These are phyloP conservation scores for Mortierella sp. DNA, from an alignment of 371 early-diverging fungal species.

Conservation along the genomic window DNA sequence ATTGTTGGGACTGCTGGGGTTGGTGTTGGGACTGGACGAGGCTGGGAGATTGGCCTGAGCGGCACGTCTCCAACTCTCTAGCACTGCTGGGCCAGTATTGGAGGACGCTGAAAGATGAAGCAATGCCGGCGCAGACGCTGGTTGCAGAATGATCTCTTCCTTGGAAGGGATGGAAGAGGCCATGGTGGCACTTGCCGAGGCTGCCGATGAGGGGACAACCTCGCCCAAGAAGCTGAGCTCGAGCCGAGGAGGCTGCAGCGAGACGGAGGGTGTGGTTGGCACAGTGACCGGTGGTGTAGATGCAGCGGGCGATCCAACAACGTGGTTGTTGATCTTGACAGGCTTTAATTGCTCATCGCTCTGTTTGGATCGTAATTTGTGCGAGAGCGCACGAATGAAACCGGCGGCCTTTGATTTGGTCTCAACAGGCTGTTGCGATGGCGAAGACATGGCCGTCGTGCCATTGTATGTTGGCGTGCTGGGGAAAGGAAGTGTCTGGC, in stretches of 20 bases:
- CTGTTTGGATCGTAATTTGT: constrained; percentile 50
- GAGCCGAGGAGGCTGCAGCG: constrained; percentile 46
- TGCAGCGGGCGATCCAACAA: constrained; percentile 12
- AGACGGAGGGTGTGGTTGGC: constrained; percentile 20
- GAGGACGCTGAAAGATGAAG: constrained; percentile 5
- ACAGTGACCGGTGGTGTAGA: background rate
- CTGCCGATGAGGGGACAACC: background rate
- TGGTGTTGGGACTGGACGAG: constrained; percentile 11
- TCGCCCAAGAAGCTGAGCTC: constrained; percentile 50
- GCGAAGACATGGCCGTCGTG: constrained; percentile 6
- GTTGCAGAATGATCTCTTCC: constrained; percentile 14
- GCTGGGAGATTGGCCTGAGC: constrained; percentile 27
- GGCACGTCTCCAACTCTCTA: constrained; percentile 22
- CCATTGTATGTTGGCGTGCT: constrained; percentile 8
- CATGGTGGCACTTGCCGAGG: background rate
- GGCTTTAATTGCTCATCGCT: constrained; percentile 45
- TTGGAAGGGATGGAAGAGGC: background rate
- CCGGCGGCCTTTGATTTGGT: constrained; percentile 48
- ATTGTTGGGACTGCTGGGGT: constrained; percentile 3
- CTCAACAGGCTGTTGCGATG: constrained; percentile 9
- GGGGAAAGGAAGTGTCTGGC: constrained; percentile 1
- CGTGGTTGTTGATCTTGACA: constrained; percentile 39
- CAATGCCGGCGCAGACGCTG: constrained; percentile 26
- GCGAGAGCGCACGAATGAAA: constrained; percentile 45
- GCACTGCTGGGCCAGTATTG: constrained; percentile 16